These are phyloP conservation scores for Mycena albidolilacea DNA, from an alignment of 768 basidiomycete genomes.

Conservation along the genomic window DNA sequence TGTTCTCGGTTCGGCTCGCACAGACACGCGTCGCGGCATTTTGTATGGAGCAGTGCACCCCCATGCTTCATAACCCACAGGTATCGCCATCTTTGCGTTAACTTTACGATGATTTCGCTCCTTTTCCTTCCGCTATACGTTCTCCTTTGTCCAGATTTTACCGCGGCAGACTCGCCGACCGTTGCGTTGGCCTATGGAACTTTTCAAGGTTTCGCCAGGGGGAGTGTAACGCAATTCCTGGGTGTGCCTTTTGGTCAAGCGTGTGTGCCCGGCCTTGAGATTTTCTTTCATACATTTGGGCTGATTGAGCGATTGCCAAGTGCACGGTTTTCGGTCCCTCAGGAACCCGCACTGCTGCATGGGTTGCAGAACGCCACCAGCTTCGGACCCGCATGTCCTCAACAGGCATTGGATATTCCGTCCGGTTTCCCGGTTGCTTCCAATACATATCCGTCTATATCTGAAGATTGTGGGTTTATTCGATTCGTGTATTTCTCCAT, in stretches of 20 bases:
- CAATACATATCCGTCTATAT: background rate
- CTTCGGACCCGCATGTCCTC: conserved; percentile 18
- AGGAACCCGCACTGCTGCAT: background rate
- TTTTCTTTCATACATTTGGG: background rate
- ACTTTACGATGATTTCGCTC: background rate
- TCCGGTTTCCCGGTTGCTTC: background rate
- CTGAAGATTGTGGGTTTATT: conserved; percentile 8
- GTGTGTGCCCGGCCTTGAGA: background rate
- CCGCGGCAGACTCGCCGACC: background rate
- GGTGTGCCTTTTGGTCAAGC: conserved; percentile 20
- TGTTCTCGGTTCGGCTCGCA: too few relatives aligned
- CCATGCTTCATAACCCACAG: too few relatives aligned
- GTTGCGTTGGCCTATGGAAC: conserved; percentile 12
- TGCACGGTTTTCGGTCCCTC: background rate
- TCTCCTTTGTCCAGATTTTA: background rate
- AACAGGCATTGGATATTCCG: background rate
- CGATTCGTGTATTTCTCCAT: background rate
- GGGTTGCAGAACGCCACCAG: conserved; percentile 13
- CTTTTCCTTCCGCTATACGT: background rate
- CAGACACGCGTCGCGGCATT: too few relatives aligned
- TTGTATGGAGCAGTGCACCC: too few relatives aligned
- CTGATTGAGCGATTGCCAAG: background rate
- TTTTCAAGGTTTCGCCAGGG: background rate
- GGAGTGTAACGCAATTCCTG: conserved; percentile 18
- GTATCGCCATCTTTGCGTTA: too few relatives aligned